A percentile compares a stretch with the other conserved stretches of the same genome.
Evolutionary conservation across 2,329 filamentous ascomycete species (phyloP).

Genomic region (Chaetomium sp.): DNA sequence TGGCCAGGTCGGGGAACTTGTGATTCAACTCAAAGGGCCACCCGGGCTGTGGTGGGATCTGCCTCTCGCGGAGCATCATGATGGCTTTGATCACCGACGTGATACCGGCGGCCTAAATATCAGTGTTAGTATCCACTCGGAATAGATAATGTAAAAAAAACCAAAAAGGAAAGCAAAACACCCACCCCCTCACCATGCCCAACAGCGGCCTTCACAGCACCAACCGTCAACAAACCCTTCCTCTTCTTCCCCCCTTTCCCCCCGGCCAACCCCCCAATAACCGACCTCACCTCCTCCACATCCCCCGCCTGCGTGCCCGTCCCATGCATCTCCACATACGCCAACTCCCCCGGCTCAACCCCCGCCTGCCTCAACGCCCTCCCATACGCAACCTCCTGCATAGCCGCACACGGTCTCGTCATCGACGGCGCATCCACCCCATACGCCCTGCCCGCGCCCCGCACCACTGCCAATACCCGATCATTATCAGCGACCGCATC

Average conservation of each 20-base stretch:
- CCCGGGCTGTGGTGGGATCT: not conserved
- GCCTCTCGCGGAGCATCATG: not conserved
- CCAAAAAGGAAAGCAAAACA: not conserved
- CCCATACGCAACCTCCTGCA: not conserved
- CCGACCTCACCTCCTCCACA: not conserved
- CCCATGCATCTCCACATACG: conserved; percentile 1
- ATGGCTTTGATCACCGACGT: not conserved
- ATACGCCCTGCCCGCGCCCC: not conserved
- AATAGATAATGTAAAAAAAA: too few relatives aligned
- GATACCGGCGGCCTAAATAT: not conserved
- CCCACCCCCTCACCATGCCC: not conserved
- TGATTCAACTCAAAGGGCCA: not conserved
- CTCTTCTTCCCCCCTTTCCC: not conserved
- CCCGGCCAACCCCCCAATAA: not conserved
- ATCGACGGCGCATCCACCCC: not conserved
- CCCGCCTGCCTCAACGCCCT: not conserved
- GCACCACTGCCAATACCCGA: not conserved
- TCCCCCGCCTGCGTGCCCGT: conserved; percentile 1
- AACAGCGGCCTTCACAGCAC: not conserved
- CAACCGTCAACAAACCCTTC: not conserved
- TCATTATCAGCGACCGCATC: not conserved
- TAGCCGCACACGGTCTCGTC: not conserved
- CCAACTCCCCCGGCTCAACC: not conserved
- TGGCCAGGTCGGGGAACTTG: not conserved
- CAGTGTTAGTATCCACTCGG: too few relatives aligned